Base-by-base conservation (phyloP, 2,329 filamentous ascomycete genomes). In the Scleromitrula shiraiana region DNA sequence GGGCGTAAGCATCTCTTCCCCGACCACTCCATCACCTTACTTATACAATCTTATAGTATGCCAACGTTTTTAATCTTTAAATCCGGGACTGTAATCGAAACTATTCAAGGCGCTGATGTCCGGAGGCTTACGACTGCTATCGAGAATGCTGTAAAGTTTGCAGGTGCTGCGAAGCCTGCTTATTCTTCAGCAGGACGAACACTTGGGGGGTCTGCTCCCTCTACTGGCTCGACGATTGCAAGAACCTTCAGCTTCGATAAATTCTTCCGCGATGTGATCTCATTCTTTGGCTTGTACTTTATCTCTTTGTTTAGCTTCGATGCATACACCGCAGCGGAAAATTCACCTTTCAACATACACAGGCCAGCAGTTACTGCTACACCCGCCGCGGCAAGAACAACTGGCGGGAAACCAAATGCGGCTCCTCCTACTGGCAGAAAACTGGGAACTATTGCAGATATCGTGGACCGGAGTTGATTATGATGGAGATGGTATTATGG, bases 1-100 rank as follows among this genome's bases (percentile, higher is more conserved):
- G 81, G 60, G 88, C 88, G 78, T 82, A 69, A 56, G 75, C 66
- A 37, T 20, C 7, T 15, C 29, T 50, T 24, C 51, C 41, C 26
- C 10, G 26, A 43, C 20, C 22, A 32, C 22, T 7, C 24, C 45
- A 12, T 26, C 24, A 26, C 7, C 24, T 14, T 19, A 29, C 30
- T 48, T 20, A 55, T 52, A 40, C 53, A 42, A 49, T 29, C n/a
- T 37, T 38, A 41, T 17, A 77, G 76, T 55, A 90, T 95, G 82
- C 93, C 93, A 5, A 97, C 93, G 44, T 97, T 98, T 70, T 78
- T 96, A 65, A 82, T 97, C 67, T 90, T 88, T 74, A 84, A 87
- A 69, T 80, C 79, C 63, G 83, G 83, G 59, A 73, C 76, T 55
- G 79, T 83, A 60, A 76, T 86, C 62, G 77, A 87, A 56, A 89